A percentile compares a stretch with the other conserved stretches of the same genome.
Evolutionary conservation across 192 early-diverging fungal genomes (phyloP).

Genomic region (Coemansia sp.): DNA sequence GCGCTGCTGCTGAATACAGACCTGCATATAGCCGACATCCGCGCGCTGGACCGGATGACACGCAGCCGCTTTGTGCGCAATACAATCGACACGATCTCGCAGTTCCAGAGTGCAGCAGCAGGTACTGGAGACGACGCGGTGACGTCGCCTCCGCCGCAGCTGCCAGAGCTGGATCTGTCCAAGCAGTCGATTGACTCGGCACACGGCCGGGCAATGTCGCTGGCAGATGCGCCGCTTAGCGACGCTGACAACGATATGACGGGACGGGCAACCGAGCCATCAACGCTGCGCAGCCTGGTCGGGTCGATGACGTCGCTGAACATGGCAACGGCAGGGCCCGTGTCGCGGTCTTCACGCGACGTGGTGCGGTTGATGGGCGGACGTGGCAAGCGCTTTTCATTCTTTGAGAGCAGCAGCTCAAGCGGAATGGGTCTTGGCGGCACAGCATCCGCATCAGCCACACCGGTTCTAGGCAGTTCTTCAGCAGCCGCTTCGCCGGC

Average conservation of each 20-base stretch:
- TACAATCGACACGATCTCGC: conserved; percentile 58
- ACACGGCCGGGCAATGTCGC: not conserved
- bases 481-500: conserved; percentile 7
- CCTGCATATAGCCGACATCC: conserved; percentile 79
- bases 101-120: conserved; percentile 34
- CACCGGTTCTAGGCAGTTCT: conserved; percentile 16
- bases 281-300: conserved; percentile 40
- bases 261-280: conserved; percentile 6
- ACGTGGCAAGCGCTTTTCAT: conserved; percentile 53
- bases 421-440: not conserved
- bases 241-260: not conserved
- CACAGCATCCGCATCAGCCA: conserved; percentile 1
- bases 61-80: conserved; percentile 69
- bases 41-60: conserved; percentile 67
- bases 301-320: conserved; percentile 51
- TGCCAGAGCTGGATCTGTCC: conserved; percentile 48
- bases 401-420: conserved; percentile 38
- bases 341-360: conserved; percentile 44
- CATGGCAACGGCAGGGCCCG: conserved; percentile 24
- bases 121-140: not conserved
- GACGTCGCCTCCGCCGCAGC: conserved; percentile 41
- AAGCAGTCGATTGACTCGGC: conserved; percentile 42
- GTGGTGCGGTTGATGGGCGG: conserved; percentile 50
- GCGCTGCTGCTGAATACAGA: conserved; percentile 91
- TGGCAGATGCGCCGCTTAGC: conserved; percentile 8